Percentiles rank a stretch among this genome's conserved stretches.
Conservation (phyloP, 2,329 filamentous ascomycete species). For the Diaporthe sp. region DNA sequence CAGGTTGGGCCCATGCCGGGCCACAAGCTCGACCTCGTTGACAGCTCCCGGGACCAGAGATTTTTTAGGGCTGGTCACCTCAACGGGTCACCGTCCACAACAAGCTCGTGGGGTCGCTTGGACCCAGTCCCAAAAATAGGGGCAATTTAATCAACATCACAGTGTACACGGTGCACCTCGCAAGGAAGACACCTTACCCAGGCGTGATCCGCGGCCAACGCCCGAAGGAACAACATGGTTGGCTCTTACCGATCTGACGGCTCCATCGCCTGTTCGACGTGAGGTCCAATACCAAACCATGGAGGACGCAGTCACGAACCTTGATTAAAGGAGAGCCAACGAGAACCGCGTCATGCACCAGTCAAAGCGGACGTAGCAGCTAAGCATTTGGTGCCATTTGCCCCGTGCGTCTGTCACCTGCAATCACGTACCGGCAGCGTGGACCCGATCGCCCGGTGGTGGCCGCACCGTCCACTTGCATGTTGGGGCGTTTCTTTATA, state of each 20-base stretch:
- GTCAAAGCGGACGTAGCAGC: conserved; percentile 18
- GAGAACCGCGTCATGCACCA: background rate
- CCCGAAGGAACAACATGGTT: background rate
- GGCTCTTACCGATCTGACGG: background rate
- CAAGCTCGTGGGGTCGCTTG: conserved; percentile 21
- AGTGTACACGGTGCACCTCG: conserved; percentile 3
- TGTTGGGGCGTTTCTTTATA: conserved; percentile 18
- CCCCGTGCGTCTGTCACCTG: conserved; percentile 12
- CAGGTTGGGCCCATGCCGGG: background rate
- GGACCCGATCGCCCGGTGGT: conserved; percentile 9
- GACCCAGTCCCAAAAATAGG: conserved; percentile 22
- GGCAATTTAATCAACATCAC: background rate
- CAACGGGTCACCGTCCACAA: conserved; percentile 16
- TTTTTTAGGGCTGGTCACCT: conserved; percentile 10
- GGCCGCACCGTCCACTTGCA: background rate
- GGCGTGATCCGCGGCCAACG: background rate
- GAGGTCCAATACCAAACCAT: background rate
- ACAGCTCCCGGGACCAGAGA: background rate
- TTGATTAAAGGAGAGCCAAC: background rate
- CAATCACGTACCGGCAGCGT: conserved; percentile 22
- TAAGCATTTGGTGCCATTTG: conserved; percentile 17
- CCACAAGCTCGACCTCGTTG: background rate
- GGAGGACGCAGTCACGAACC: background rate
- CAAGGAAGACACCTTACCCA: conserved; percentile 19
- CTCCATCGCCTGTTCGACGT: background rate